Evolutionary conservation across 2,329 filamentous ascomycete genomes (phyloP), one percentile per base, ranked within the genome.

Genomic region (Cladosporium sp.): DNA sequence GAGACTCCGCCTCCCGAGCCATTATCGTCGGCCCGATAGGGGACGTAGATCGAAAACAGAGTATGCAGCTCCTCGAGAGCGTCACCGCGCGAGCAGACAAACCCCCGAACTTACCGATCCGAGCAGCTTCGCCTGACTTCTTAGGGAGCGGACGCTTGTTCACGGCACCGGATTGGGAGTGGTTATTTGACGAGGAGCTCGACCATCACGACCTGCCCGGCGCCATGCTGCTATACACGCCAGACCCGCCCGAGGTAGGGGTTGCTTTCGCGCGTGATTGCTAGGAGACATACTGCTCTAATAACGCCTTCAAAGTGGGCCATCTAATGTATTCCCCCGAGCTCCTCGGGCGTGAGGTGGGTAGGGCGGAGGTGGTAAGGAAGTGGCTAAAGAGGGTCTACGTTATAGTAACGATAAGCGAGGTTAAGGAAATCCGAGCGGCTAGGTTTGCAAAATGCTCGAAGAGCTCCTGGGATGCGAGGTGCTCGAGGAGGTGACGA

Each of bases 11-110:
- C n/a, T n/a, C n/a, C n/a, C n/a, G n/a, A n/a, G n/a, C n/a, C n/a
- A n/a, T 74, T 0, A 55, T 84, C 57, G 32, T 8, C 10, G 32
- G 4, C 32, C 36, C 11, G 11, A 38, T 38, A 2, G 36, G 15
- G 36, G 36, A 38, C 6, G 12, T 12, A 38, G 10, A 38, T 38
- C 36, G 36, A 38, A 15, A 38, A 1, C 3, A 38, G 2, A 38
- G 36, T 12, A 15, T 38, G 36, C 36, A 38, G 36, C 36, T 38
- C 36, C 36, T 38, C 36, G 36, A 38, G 36, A 38, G 36, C 12
- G 12, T 38, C 36, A 15, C 10, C 2, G 36, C 36, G 12, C 36
- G 36, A 38, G 12, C 36, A 14, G 12, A 14, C 36, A 38, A 38
- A 38, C 3, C 6, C 12, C 36, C 36, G 3, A 36, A 36, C 34